A percentile compares a stretch with the other conserved stretches of the same genome.
Evolutionary conservation across 2,329 filamentous ascomycete species (phyloP).

Genomic region (Gyromitra esculenta): DNA sequence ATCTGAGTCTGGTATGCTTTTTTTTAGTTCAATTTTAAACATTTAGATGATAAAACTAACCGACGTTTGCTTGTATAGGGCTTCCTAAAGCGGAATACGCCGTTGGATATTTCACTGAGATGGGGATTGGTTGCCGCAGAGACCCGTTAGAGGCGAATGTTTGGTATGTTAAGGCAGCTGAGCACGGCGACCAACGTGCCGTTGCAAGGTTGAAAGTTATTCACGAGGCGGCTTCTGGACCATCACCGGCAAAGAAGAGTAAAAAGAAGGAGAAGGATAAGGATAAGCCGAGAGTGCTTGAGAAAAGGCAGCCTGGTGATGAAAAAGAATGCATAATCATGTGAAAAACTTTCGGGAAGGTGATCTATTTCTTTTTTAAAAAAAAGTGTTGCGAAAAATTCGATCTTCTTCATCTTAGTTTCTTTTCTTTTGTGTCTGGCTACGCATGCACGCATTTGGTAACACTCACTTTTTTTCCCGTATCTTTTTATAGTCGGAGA

Average conservation of each 20-base stretch:
- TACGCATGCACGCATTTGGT: slow-evolving; percentile 12
- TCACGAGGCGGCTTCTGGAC: slow-evolving; percentile 73
- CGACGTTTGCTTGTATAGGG: slow-evolving; percentile 58
- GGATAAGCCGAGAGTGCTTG: slow-evolving; percentile 41
- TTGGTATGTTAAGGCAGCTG: slow-evolving; percentile 96
- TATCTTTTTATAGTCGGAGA: slow-evolving; percentile 34
- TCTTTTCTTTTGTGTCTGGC: slow-evolving; percentile 15
- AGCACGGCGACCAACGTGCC: slow-evolving; percentile 88
- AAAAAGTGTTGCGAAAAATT: slow-evolving; percentile 20
- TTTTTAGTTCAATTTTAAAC: not conserved
- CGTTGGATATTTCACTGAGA: slow-evolving; percentile 96
- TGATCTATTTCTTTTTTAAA: not conserved
- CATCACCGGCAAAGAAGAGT: slow-evolving; percentile 40
- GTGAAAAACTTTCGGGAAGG: slow-evolving; percentile 34
- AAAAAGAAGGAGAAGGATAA: slow-evolving; percentile 52
- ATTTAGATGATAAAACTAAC: slow-evolving; percentile 23
- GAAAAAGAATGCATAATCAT: slow-evolving; percentile 55
- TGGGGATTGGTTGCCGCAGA: slow-evolving; percentile 93
- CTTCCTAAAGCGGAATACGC: slow-evolving; percentile 83
- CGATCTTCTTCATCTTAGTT: slow-evolving; percentile 35
- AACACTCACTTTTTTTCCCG: slow-evolving; percentile 17
- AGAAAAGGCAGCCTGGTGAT: slow-evolving; percentile 40
- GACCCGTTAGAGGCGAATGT: slow-evolving; percentile 97
- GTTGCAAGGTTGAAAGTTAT: slow-evolving; percentile 88
- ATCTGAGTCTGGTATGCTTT: slow-evolving; percentile 79